A percentile compares a stretch with the other conserved stretches of the same genome.
phyloP scores from a whole-genome alignment of 2,329 filamentous ascomycete species.

The Pyricularia pennisetigena region DNA sequence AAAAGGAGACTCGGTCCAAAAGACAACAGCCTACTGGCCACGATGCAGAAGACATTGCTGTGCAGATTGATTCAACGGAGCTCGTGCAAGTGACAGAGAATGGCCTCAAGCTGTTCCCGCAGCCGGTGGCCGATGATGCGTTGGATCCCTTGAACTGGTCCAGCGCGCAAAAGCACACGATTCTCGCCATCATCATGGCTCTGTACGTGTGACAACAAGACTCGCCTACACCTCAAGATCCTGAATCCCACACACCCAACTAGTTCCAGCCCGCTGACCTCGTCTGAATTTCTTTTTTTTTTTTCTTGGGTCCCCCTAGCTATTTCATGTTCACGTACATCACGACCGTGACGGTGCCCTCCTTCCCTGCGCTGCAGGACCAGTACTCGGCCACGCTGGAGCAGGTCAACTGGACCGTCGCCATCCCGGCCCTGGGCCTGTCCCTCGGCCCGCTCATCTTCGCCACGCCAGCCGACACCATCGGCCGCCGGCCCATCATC shows the following conservation, averaged over 20 bases:
- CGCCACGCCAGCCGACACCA: slow-evolving; percentile 19
- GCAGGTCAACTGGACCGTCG: slow-evolving; percentile 21
- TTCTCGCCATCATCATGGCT: background rate
- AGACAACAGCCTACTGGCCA: background rate
- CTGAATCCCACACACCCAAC: background rate
- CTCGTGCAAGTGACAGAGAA: background rate
- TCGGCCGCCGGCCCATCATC: slow-evolving; percentile 40
- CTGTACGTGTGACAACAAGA: background rate
- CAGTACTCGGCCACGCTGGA: slow-evolving; percentile 29
- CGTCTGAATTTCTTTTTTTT: no score
- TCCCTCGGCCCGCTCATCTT: slow-evolving; percentile 30
- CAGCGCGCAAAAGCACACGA: slow-evolving; percentile 29
- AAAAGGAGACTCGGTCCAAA: background rate
- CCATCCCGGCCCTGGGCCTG: slow-evolving; percentile 38
- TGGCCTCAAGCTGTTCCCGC: background rate
- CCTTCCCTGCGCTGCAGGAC: slow-evolving; percentile 37
- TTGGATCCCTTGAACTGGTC: slow-evolving; percentile 48
- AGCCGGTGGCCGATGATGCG: slow-evolving; percentile 9
- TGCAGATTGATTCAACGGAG: background rate
- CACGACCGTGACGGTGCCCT: slow-evolving; percentile 45
- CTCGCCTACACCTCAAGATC: background rate
- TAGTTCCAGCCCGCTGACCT: slow-evolving; percentile 25
- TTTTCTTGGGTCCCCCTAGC: slow-evolving; percentile 45
- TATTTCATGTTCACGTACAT: slow-evolving; percentile 49
- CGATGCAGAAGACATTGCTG: background rate